Conservation (phyloP, 805 yeast species). For the Kluyveromyces nonfermentans region DNA sequence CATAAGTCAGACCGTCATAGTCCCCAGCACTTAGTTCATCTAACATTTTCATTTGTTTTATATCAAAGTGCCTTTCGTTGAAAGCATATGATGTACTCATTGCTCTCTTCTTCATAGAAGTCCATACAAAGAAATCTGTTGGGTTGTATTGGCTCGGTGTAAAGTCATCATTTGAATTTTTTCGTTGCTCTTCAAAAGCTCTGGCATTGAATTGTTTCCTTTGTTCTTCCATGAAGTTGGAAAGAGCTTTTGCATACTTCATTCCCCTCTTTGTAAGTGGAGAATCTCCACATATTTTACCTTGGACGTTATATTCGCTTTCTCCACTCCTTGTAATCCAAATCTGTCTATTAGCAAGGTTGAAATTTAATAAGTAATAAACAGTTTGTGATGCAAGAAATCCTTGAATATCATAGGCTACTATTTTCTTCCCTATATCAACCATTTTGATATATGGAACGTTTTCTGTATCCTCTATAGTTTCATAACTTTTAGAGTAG, state of each 20-base stretch:
- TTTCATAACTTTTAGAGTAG: slow-evolving; percentile 83
- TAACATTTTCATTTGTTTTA: slow-evolving; percentile 86
- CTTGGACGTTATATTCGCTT: slow-evolving; percentile 71
- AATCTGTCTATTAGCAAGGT: slow-evolving; percentile 78
- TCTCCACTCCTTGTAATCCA: slow-evolving; percentile 97
- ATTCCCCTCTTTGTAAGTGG: slow-evolving; percentile 68
- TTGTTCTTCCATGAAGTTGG: slow-evolving; percentile 64
- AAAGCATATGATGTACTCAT: slow-evolving; percentile 71
- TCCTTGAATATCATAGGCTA: slow-evolving; percentile 80
- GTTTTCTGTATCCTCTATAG: slow-evolving; percentile 69
- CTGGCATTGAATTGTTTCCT: slow-evolving; percentile 55
- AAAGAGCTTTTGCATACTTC: slow-evolving; percentile 62
- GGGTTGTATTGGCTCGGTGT: slow-evolving; percentile 31
- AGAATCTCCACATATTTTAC: slow-evolving; percentile 90
- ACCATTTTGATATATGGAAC: slow-evolving; percentile 90
- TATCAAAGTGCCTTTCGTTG: slow-evolving; percentile 61
- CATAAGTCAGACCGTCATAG: slow-evolving; percentile 88
- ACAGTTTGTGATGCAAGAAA: slow-evolving; percentile 90
- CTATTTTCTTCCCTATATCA: slow-evolving; percentile 90
- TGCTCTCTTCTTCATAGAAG: slow-evolving; percentile 74
- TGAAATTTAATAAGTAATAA: slow-evolving; percentile 81
- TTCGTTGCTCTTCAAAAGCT: slow-evolving; percentile 44
- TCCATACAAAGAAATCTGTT: slow-evolving; percentile 84
- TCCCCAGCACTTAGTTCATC: slow-evolving; percentile 91
- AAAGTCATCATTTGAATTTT: slow-evolving; percentile 18